phyloP scores from a whole-genome alignment of 768 basidiomycete species.

The Asterophora parasitica region DNA sequence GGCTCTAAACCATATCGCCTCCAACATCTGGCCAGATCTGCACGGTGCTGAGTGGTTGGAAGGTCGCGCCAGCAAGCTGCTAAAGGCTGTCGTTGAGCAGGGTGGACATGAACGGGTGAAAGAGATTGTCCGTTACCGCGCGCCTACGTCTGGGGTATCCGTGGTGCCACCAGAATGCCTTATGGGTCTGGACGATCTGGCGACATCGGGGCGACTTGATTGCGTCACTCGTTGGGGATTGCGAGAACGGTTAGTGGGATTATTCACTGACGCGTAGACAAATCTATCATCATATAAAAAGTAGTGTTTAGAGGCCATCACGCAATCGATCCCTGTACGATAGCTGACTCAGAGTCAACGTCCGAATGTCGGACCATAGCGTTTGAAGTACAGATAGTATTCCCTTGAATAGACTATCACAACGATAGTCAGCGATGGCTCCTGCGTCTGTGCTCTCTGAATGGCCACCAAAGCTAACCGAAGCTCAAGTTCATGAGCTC shows the following conservation, averaged over 20 bases:
- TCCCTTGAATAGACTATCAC: not conserved
- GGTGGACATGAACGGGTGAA: conserved; percentile 42
- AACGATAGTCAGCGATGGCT: conserved; percentile 21
- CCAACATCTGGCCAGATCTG: conserved; percentile 69
- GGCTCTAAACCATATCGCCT: conserved; percentile 76
- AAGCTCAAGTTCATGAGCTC: conserved; percentile 54
- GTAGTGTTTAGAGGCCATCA: conserved; percentile 1
- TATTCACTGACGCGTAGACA: conserved; percentile 8
- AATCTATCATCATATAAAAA: conserved; percentile 5
- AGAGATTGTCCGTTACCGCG: conserved; percentile 53
- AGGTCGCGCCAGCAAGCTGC: conserved; percentile 39
- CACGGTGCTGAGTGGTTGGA: conserved; percentile 20
- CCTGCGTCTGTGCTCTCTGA: conserved; percentile 40
- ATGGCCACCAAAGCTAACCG: conserved; percentile 75
- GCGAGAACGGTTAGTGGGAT: conserved; percentile 10
- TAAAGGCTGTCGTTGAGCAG: conserved; percentile 48
- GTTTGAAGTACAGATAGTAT: too few species aligned
- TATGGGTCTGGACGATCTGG: not conserved
- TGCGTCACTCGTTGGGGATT: conserved; percentile 12
- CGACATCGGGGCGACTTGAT: conserved; percentile 8
- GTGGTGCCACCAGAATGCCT: conserved; percentile 16
- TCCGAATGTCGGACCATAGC: too few species aligned
- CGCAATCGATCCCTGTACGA: conserved; percentile 8
- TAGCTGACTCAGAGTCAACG: conserved; percentile 14
- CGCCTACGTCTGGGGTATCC: conserved; percentile 2